Base-by-base conservation (phyloP, 1,284 basidiomycete species). In the Dichomitus squalens region DNA sequence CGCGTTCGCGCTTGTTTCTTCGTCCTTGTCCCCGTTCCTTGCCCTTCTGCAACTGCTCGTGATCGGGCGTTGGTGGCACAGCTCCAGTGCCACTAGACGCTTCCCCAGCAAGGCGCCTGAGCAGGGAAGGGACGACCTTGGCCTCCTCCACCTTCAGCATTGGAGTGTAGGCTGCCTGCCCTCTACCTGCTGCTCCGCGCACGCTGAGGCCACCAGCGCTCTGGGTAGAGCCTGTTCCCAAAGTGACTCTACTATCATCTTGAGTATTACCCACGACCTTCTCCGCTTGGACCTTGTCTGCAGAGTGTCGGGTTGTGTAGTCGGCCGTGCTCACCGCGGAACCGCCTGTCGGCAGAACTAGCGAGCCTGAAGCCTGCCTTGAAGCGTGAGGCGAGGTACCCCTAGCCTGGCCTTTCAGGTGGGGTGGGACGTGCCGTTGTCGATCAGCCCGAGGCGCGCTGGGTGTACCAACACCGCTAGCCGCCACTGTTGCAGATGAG, bases 41-140 rank as follows among this genome's bases (percentile, higher is more conserved):
- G 2, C 57, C 54, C 29, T 36, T 53, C n/a, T 55, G 46, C 12
- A 35, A 2, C 39, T 50, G 55, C 14, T 56, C 53, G 8, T 46
- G 57, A 6, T 55, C 52, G 16, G 23, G 25, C 16, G 55, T 36
- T n/a, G 54, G 47, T 4, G 14, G 2, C 4, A 25, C 51, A 20
- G 47, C 29, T 2, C 18, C 44, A 31, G 50, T 31, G 27, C 59
- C 53, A 47, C 58, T 61, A 18, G 38, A 16, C 25, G 52, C 52
- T 0, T 27, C 36, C 7, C 70, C 52, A 53, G 49, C 72, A 55
- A 82, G 61, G 16, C 80, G 76, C 64, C 75, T 78, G 11, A 82
- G 68, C 25, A 81, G 68, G 29, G 80, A 79, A 21, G 76, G 79
- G 31, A 64, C 57, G 47, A 57, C 51, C 31, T 66, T 68, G 52